Conservation (phyloP, 139 green algal species). For the Astrephomene gubernaculifera region DNA sequence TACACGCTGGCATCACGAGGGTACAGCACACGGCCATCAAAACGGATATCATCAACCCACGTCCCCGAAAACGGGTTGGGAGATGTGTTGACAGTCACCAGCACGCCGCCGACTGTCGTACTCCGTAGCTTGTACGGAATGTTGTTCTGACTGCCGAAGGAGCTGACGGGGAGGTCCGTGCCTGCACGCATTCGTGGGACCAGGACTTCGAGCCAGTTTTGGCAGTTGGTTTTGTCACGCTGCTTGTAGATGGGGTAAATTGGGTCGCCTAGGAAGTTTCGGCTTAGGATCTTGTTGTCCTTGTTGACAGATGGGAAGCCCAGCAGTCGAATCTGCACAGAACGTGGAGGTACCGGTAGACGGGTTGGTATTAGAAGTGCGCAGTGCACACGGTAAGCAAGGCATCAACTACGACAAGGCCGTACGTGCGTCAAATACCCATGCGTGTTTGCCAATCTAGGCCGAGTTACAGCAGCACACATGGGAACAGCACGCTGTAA, state of each 20-base stretch:
- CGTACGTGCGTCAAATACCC: background rate
- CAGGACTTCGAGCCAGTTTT: background rate
- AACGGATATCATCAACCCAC: background rate
- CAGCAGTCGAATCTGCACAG: background rate
- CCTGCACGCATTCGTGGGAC: background rate
- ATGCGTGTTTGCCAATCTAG: background rate
- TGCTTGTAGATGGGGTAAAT: background rate
- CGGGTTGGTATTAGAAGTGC: background rate
- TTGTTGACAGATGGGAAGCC: background rate
- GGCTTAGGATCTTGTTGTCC: background rate
- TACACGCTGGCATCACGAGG: too few relatives aligned
- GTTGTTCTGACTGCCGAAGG: background rate
- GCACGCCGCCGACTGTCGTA: background rate
- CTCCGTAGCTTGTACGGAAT: background rate
- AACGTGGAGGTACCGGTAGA: background rate
- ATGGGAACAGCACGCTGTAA: background rate
- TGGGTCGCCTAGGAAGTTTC: background rate
- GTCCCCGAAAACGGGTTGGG: background rate
- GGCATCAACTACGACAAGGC: background rate
- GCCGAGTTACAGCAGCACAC: background rate
- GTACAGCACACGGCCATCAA: conserved; percentile 10
- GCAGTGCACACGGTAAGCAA: background rate
- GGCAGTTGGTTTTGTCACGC: background rate
- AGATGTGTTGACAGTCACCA: background rate
- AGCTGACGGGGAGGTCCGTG: background rate